Evolutionary conservation across 1,284 basidiomycete genomes (phyloP).

Genomic region (Ceratobasidium sp.): DNA sequence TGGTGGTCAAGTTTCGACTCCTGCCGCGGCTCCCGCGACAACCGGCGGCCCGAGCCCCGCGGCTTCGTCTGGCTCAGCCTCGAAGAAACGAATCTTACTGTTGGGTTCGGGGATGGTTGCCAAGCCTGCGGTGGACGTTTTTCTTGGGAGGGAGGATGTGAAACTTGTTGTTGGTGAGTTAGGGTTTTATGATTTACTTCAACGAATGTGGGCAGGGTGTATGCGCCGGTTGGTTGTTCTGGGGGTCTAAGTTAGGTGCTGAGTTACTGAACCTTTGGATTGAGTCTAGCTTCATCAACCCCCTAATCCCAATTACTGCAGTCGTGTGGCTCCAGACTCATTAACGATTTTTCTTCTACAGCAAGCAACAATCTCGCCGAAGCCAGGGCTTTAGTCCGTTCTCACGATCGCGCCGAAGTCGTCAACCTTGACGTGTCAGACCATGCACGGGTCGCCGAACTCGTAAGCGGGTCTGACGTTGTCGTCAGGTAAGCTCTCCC

Average conservation of each 20-base stretch:
- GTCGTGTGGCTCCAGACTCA: too few relatives aligned
- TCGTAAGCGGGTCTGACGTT: conserved; percentile 73
- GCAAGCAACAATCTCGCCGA: conserved; percentile 81
- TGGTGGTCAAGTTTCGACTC: not conserved
- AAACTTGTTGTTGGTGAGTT: conserved; percentile 80
- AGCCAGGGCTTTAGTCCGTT: conserved; percentile 67
- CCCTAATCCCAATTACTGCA: too few relatives aligned
- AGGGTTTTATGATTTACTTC: not conserved
- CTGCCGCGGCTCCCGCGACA: not conserved
- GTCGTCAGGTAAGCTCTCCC: conserved; percentile 71
- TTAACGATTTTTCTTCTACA: conserved; percentile 55
- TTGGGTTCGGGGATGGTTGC: conserved; percentile 95
- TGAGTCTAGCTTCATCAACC: too few relatives aligned
- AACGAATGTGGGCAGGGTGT: too few relatives aligned
- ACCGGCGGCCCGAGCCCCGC: not conserved
- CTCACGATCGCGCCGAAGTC: conserved; percentile 67
- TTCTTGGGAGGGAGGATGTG: conserved; percentile 71
- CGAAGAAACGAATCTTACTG: conserved; percentile 80
- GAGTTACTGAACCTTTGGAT: too few relatives aligned
- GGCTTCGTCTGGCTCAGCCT: conserved; percentile 40
- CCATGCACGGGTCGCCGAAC: conserved; percentile 60
- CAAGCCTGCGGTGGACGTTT: conserved; percentile 82
- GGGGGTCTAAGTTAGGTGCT: too few relatives aligned
- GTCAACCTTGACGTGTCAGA: conserved; percentile 76
- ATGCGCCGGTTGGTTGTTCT: conserved; percentile 21